phyloP scores from a whole-genome alignment of 345 rosid genomes.

The Eucalyptus caleyi region DNA sequence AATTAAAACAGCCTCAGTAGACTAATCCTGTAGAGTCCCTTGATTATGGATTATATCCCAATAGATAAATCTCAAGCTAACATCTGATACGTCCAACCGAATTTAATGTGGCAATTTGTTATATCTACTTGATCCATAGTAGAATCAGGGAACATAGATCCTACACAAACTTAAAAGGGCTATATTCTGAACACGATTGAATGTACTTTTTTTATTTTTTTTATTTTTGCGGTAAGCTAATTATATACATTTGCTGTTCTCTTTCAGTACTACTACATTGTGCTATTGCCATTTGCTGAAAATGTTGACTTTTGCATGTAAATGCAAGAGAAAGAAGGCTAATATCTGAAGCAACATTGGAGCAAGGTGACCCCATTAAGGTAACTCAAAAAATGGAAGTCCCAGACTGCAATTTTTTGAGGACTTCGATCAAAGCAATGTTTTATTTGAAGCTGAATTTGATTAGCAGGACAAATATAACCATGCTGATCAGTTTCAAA shows the following conservation, averaged over 20 bases:
- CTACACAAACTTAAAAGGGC: neutral
- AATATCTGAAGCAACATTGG: neutral
- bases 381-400: neutral
- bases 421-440: neutral
- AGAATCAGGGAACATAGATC: neutral
- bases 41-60: neutral
- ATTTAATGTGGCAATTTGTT: neutral
- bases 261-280: neutral
- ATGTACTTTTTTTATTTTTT: neutral
- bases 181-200: neutral
- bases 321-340: neutral
- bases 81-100: neutral
- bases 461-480: neutral
- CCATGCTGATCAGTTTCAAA: neutral
- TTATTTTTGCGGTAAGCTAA: neutral
- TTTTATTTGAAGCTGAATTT: neutral
- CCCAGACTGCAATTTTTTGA: neutral
- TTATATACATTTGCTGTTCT: neutral
- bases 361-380: neutral
- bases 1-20: neutral
- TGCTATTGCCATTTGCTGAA: neutral
- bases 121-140: neutral
- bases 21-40: neutral
- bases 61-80: neutral
- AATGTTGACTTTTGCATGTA: neutral